phyloP scores from a whole-genome alignment of 2,329 filamentous ascomycete species.

The Botrytis pseudocinerea region DNA sequence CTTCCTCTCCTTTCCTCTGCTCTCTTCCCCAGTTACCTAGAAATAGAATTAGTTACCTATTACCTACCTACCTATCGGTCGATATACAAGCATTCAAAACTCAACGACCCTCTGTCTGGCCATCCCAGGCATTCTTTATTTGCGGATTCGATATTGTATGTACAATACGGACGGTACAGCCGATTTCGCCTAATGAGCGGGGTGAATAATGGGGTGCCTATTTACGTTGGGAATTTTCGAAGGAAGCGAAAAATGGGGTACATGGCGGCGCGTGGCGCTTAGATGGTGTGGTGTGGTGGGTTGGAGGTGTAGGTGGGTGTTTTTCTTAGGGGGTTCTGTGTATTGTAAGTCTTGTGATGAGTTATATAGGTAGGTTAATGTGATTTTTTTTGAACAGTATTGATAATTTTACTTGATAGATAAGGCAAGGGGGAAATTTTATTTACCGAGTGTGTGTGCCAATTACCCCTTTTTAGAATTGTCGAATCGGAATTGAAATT shows the following conservation, averaged over 20 bases:
- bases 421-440: not conserved
- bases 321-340: too few relatives aligned
- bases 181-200: not conserved
- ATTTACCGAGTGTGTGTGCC: not conserved
- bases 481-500: rapidly evolving
- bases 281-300: not conserved
- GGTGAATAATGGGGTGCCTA: not conserved
- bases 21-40: too few relatives aligned
- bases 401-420: not conserved
- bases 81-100: not conserved
- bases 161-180: not conserved
- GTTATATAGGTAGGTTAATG: not conserved
- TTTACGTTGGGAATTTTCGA: not conserved
- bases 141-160: not conserved
- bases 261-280: not conserved
- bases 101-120: not conserved
- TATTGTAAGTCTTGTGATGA: not conserved
- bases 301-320: too few relatives aligned
- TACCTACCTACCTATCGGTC: too few relatives aligned
- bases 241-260: not conserved
- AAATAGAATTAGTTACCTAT: not conserved
- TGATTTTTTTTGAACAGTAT: not conserved
- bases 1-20: too few relatives aligned
- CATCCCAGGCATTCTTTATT: not conserved
- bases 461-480: not conserved